Conservation (phyloP, 2,329 filamentous ascomycete species). For the Penicillium rolfsii region DNA sequence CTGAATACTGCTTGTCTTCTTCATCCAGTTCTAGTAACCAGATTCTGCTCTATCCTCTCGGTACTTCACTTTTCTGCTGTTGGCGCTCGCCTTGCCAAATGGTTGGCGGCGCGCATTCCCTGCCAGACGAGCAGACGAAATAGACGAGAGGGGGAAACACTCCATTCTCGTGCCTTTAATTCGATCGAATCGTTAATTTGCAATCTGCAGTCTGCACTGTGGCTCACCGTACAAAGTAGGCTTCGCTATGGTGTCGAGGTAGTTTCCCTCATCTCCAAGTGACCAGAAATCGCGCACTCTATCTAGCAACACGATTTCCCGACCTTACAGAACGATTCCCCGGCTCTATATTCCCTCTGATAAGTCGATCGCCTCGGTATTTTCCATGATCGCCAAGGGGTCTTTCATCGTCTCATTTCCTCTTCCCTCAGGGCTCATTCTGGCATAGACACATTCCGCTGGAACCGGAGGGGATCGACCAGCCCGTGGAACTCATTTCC, state of each 20-base stretch:
- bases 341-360: background rate
- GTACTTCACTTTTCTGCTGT: background rate
- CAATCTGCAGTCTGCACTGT: background rate
- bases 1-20: background rate
- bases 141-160: background rate
- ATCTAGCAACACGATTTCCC: background rate
- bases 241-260: background rate
- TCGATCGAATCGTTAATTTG: background rate
- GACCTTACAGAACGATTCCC: background rate
- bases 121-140: conserved; percentile 19
- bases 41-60: background rate
- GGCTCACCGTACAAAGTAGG: background rate
- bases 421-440: background rate
- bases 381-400: background rate
- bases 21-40: conserved; percentile 6
- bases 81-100: conserved; percentile 10
- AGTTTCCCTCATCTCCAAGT: background rate
- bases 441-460: conserved; percentile 21
- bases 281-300: conserved; percentile 11
- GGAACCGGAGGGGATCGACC: conserved; percentile 15
- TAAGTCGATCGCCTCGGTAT: background rate
- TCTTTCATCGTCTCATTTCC: background rate
- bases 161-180: conserved; percentile 13
- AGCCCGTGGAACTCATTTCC: conserved; percentile 8
- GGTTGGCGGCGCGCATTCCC: conserved; percentile 23